Evolutionary conservation across 345 rosid species (phyloP), one percentile per base, ranked within the genome.

Genomic region (Physaria fendleri): DNA sequence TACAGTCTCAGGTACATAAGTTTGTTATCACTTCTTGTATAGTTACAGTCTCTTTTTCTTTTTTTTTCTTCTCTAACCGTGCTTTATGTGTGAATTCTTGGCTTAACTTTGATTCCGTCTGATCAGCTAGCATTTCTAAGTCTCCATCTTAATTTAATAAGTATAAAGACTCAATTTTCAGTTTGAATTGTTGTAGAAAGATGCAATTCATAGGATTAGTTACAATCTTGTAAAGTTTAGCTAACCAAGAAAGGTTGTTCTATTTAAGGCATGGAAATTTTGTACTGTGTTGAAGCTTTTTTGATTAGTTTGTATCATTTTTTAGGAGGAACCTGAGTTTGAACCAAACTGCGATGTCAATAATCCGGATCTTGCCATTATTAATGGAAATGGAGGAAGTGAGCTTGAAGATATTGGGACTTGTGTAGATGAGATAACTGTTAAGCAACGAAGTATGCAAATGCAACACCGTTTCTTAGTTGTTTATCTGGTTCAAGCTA

Each of bases 391-490:
- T 53, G 76, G 21, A 12, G 65, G 39, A 27, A 42, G 48, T 8
- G 68, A 75, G 62, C 49, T 75, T 58, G 78, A 75, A 46, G 73
- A 49, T 44, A 77, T 73, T 41, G 58, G 71, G 23, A 23, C 40
- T 30, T 68, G 65, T 22, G 40, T 78, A 11, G 80, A 83, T 59
- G 72, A 64, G 6, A 77, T 83, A 20, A 78, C 60, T 40, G 62
- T n/a, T n/a, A n/a, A n/a, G n/a, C n/a, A n/a, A n/a, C n/a, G n/a
- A n/a, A n/a, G n/a, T n/a, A n/a, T n/a, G n/a, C n/a, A n/a, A n/a
- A n/a, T n/a, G n/a, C n/a, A n/a, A n/a, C n/a, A 3, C 44, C 20
- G 4, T 13, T 25, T 10, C 5, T 42, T 25, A 43, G 15, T 21
- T 21, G 15, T 20, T 43, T 8, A 14, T 43, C 27, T 43, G 28